Evolutionary conservation across 176 grass and related monocot species (phyloP).

Genomic region (Bothriochloa decipiens): DNA sequence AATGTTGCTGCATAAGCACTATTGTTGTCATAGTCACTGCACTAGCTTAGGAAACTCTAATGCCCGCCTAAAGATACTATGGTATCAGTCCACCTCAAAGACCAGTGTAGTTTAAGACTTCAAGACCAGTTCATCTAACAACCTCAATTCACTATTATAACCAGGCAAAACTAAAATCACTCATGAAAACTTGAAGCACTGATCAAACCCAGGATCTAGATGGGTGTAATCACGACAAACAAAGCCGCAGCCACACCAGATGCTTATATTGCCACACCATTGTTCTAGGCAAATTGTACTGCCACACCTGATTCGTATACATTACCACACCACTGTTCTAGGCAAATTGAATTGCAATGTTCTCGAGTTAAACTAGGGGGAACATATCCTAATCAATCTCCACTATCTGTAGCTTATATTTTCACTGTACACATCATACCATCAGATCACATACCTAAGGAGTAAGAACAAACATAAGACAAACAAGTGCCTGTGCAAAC

Average conservation of each 20-base stretch:
- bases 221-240: constrained; percentile 1
- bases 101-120: background rate
- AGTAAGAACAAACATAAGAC: background rate
- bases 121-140: background rate
- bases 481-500: background rate
- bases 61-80: background rate
- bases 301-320: no score
- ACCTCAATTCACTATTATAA: background rate
- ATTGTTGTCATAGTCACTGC: background rate
- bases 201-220: background rate
- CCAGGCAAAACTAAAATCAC: background rate
- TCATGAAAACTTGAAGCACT: background rate
- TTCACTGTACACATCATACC: background rate
- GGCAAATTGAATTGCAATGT: background rate
- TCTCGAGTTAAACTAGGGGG: background rate
- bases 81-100: background rate
- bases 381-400: background rate
- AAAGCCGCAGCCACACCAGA: background rate
- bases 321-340: background rate
- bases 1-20: background rate
- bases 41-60: background rate
- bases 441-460: background rate
- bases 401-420: background rate
- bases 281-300: background rate
- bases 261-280: background rate